A percentile compares a stretch with the other conserved stretches of the same genome.
Evolutionary conservation across 192 early-diverging fungal species (phyloP).

Genomic region (Anaeromyces robustus): DNA sequence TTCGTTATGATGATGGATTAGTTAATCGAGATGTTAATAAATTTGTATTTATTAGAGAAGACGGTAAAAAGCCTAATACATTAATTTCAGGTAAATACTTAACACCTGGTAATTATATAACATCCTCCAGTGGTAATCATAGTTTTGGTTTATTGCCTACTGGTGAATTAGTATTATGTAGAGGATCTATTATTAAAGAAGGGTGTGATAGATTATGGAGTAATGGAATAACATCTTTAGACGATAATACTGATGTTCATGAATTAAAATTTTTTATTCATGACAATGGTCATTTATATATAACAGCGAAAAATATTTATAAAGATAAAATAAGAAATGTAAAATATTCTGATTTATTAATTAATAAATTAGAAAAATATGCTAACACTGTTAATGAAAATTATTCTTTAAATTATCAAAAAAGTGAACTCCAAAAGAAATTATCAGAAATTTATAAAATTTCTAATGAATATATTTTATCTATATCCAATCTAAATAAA

Average conservation of each 20-base stretch:
- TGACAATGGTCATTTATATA: background rate
- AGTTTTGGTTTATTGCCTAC: background rate
- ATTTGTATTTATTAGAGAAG: background rate
- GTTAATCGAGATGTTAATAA: too few relatives aligned
- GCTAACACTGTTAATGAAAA: too few relatives aligned
- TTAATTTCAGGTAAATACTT: background rate
- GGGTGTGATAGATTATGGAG: background rate
- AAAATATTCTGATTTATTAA: background rate
- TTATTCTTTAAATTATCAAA: too few relatives aligned
- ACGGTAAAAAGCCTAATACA: background rate
- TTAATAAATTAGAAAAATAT: too few relatives aligned
- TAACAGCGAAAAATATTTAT: background rate
- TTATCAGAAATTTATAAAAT: too few relatives aligned
- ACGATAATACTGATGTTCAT: too few relatives aligned
- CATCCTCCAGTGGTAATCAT: background rate
- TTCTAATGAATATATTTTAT: too few relatives aligned
- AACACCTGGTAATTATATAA: background rate
- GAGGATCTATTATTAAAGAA: background rate
- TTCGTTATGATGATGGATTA: too few relatives aligned
- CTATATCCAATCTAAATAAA: too few relatives aligned
- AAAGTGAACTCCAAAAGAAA: too few relatives aligned
- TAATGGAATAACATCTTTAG: background rate
- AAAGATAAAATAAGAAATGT: background rate
- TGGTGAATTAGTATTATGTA: background rate
- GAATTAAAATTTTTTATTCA: background rate